Base-by-base conservation (phyloP, 2,329 filamentous ascomycete species). In the Pseudogymnoascus sp. region DNA sequence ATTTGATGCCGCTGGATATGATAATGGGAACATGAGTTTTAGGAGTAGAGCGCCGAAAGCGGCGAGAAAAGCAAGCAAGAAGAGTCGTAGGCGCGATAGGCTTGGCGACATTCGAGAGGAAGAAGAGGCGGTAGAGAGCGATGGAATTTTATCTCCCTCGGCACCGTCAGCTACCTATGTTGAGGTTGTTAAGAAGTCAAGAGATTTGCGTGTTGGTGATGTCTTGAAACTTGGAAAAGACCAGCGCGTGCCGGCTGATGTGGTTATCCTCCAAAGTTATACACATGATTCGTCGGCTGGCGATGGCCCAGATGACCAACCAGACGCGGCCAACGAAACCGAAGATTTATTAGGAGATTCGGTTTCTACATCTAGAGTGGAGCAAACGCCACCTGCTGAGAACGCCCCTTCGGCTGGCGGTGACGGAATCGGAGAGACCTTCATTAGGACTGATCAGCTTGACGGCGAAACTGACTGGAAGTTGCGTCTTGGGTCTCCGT, bases 381-480 rank as follows among this genome's bases (percentile, higher is more conserved):
- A 71, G 34, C 68, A 70, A 48, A 6, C 39, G 25, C 19, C 34
- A 16, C 25, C 60, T 10, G 60, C 67, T 11, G 69, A 73, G 39
- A 60, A 68, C 34, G 68, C 69, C 19, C 68, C 70, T 23, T 66
- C 72, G 7, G 69, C 70, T 14, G 71, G 73, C 65, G 71, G 68
- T 31, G 69, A 62, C 13, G 73, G 72, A 48, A 68, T 70, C 39
- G 92, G 92, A 28, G 96, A 99, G 77, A 93, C 93, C 0, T 99
- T 99, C 72, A 98, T 99, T 73, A 85, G 95, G 66, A 99, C 96
- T 1, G 95, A 99, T 75, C 95, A 99, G 74, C 82, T 99, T 8
- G 95, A 99, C 72, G 95, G 95, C 70, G 95, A 99, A 78, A 99
- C 95, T 0, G 95, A 99, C 73, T 99, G 95, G 96, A 99, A 99